Evolutionary conservation across 164 flowering plant genomes (phyloP).

Genomic region (Saururus chinensis): DNA sequence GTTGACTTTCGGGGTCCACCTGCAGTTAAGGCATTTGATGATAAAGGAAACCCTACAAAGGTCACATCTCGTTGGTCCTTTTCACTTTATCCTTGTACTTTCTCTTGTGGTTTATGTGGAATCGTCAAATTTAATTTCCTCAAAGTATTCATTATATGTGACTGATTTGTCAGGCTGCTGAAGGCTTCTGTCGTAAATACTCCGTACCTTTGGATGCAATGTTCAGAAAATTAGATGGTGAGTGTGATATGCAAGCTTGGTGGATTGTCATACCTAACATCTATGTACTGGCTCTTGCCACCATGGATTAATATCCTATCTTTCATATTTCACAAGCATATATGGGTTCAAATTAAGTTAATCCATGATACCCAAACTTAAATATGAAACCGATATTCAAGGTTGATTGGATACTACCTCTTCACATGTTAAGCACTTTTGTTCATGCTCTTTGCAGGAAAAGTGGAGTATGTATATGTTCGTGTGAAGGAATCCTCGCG

Average conservation of each 20-base stretch:
- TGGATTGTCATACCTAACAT: background rate
- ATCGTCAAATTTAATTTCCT: slow-evolving; percentile 1
- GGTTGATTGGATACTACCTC: background rate
- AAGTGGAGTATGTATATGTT: slow-evolving; percentile 64
- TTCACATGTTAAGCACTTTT: background rate
- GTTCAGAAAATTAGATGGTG: slow-evolving; percentile 64
- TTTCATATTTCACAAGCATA: background rate
- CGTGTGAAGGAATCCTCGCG: slow-evolving; percentile 54
- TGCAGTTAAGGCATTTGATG: slow-evolving; percentile 75
- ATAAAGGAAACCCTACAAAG: slow-evolving; percentile 84
- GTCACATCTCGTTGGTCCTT: slow-evolving; percentile 15
- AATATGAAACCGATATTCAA: background rate
- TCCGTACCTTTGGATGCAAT: slow-evolving; percentile 38
- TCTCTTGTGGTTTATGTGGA: background rate
- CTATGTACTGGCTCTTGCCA: background rate
- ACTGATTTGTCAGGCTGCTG: slow-evolving; percentile 59
- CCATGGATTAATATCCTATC: background rate
- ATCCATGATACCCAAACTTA: background rate
- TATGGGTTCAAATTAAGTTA: background rate
- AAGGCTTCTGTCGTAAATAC: slow-evolving; percentile 88
- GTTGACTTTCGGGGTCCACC: slow-evolving; percentile 97
- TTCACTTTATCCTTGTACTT: background rate
- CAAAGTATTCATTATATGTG: background rate
- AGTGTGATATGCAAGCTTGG: background rate
- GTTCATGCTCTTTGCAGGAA: slow-evolving; percentile 35